These are phyloP conservation scores for Sordariomycetes sp. DNA, from an alignment of 2,329 filamentous ascomycete species.

Conservation along the genomic window DNA sequence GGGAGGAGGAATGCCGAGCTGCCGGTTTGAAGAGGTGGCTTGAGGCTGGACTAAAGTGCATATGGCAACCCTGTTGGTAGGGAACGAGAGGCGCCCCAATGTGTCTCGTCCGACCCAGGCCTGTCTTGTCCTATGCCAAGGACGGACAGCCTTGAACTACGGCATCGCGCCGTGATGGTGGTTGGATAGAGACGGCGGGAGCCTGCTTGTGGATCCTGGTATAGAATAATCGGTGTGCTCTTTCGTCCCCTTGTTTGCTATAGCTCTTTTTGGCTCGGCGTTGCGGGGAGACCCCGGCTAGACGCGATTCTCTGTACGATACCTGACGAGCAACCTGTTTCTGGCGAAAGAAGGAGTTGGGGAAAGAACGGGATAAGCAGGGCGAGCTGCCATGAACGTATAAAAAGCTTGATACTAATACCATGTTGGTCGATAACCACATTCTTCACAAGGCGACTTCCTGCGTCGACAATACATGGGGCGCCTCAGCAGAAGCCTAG, in stretches of 20 bases:
- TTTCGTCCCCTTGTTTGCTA: neutral
- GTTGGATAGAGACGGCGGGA: too few species aligned
- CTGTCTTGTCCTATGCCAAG: neutral
- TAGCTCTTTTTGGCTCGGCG: neutral
- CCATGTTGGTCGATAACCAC: neutral
- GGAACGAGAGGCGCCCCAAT: too few species aligned
- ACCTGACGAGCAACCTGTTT: neutral
- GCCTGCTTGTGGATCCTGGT: neutral
- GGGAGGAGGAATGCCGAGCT: slow-evolving; percentile 65
- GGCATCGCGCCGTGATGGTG: neutral
- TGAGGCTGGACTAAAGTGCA: neutral
- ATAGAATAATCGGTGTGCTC: neutral
- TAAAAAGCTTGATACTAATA: neutral
- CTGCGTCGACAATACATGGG: neutral
- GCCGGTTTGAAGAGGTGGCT: slow-evolving; percentile 48
- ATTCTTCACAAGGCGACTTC: neutral
- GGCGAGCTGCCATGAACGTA: neutral
- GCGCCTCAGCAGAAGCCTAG: neutral
- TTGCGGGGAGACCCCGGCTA: neutral
- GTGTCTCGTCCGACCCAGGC: too few species aligned
- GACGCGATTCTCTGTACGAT: neutral
- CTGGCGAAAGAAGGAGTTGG: neutral
- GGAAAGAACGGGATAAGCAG: neutral
- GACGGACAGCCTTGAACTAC: neutral
- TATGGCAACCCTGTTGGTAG: neutral